Percentiles rank a stretch among this genome's conserved stretches.
phyloP scores from a whole-genome alignment of 768 basidiomycete genomes.

The Clitopilus hobsonii region DNA sequence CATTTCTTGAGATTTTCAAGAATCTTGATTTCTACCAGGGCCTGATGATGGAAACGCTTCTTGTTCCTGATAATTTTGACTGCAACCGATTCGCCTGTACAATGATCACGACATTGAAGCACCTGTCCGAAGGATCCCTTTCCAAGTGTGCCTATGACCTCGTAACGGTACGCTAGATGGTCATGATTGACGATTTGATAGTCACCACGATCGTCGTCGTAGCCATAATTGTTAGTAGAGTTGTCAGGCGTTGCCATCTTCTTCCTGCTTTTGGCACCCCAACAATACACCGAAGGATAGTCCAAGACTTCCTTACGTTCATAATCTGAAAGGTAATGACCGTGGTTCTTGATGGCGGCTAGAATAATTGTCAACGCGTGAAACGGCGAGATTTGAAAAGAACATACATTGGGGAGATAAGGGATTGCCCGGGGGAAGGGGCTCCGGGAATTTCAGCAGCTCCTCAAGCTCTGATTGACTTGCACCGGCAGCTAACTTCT shows the following conservation, averaged over 20 bases:
- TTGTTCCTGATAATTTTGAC: constrained; percentile 99
- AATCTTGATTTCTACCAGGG: constrained; percentile 98
- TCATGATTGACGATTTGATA: constrained; percentile 88
- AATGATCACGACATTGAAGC: constrained; percentile 90
- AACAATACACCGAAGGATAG: constrained; percentile 76
- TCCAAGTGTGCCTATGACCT: constrained; percentile 86
- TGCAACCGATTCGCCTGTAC: constrained; percentile 93
- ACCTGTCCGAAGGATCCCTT: constrained; percentile 99
- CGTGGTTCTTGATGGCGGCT: constrained; percentile 67
- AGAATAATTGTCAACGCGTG: constrained; percentile 6
- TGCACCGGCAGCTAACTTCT: constrained; percentile 78
- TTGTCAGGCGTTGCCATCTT: constrained; percentile 72
- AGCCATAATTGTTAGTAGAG: constrained; percentile 84
- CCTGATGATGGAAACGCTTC: constrained; percentile 98
- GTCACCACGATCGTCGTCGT: constrained; percentile 97
- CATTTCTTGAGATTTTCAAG: constrained; percentile 95
- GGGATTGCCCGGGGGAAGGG: constrained; percentile 63
- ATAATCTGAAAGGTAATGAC: constrained; percentile 74
- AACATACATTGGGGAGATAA: constrained; percentile 67
- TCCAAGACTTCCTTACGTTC: constrained; percentile 92
- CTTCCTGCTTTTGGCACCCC: constrained; percentile 79
- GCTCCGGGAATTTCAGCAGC: constrained; percentile 90
- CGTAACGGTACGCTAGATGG: constrained; percentile 96
- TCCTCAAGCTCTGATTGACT: constrained; percentile 86
- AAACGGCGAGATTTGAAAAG: not conserved